These are phyloP conservation scores for Fusarium sp. DNA, from an alignment of 2,329 filamentous ascomycete genomes.

Conservation along the genomic window DNA sequence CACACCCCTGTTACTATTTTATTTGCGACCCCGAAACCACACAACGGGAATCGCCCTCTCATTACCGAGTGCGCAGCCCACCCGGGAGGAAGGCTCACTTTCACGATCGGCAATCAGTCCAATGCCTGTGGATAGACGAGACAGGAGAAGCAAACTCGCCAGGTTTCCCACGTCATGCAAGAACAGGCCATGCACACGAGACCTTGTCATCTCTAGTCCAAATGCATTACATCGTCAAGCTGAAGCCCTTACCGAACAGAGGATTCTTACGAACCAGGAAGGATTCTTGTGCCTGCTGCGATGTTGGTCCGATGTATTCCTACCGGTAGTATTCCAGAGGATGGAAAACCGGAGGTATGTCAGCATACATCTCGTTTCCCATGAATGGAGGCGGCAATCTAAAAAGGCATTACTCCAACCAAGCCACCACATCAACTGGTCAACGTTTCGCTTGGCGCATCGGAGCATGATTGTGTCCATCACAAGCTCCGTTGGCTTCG, in stretches of 20 bases:
- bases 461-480: slow-evolving; percentile 14
- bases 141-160: slow-evolving; percentile 20
- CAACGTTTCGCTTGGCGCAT: slow-evolving; percentile 8
- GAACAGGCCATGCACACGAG: slow-evolving; percentile 7
- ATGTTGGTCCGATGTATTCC: background rate
- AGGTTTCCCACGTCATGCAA: slow-evolving; percentile 11
- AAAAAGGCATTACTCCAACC: background rate
- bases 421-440: slow-evolving; percentile 8
- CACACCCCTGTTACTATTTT: slow-evolving; percentile 2
- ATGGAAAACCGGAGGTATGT: background rate
- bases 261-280: background rate
- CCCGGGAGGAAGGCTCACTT: slow-evolving; percentile 15
- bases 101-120: slow-evolving; percentile 21
- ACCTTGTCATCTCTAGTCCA: slow-evolving; percentile 8
- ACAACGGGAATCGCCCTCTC: slow-evolving; percentile 1
- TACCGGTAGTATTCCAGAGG: background rate
- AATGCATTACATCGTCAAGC: background rate
- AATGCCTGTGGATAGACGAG: background rate
- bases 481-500: slow-evolving; percentile 16
- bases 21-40: slow-evolving; percentile 2
- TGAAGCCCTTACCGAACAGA: background rate
- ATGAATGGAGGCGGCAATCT: background rate
- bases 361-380: background rate
- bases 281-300: background rate
- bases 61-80: slow-evolving; percentile 20